Percentiles rank a stretch among this genome's conserved stretches.
These are phyloP conservation scores for Penicillium digitatum DNA, from an alignment of 2,329 filamentous ascomycete genomes.

Conservation along the genomic window DNA sequence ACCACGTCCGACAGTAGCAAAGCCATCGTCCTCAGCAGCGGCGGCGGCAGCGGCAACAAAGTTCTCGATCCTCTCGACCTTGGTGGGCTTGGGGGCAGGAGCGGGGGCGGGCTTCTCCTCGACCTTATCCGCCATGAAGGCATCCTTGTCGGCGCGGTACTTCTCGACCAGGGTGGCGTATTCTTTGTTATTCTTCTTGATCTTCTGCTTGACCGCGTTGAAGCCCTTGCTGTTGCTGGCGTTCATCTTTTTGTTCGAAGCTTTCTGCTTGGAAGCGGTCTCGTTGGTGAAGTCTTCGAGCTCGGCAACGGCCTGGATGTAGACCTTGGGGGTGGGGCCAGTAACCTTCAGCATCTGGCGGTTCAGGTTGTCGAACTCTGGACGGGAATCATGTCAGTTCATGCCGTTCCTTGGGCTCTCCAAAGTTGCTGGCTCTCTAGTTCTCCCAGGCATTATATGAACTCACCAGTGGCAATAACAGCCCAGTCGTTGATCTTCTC, in stretches of 20 bases:
- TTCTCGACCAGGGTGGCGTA: constrained; percentile 81
- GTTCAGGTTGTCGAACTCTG: constrained; percentile 94
- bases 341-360: constrained; percentile 76
- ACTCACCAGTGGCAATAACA: constrained; percentile 79
- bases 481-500: constrained; percentile 98
- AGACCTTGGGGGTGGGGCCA: constrained; percentile 79
- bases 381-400: constrained; percentile 12
- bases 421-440: neutral
- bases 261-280: constrained; percentile 91
- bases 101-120: constrained; percentile 52
- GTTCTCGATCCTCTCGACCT: constrained; percentile 35
- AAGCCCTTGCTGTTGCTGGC: constrained; percentile 88
- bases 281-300: constrained; percentile 94
- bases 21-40: constrained; percentile 73
- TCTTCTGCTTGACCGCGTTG: constrained; percentile 95
- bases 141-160: constrained; percentile 80
- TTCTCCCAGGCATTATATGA: neutral
- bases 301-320: constrained; percentile 89
- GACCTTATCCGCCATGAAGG: constrained; percentile 79
- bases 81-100: constrained; percentile 51
- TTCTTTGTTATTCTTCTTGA: constrained; percentile 98
- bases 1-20: constrained; percentile 81
- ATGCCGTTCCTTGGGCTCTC: neutral
- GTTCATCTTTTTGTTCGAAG: constrained; percentile 97
- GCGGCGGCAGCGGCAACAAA: constrained; percentile 48